Conservation (phyloP, 2,329 filamentous ascomycete genomes). For the Diplodia scrobiculata region DNA sequence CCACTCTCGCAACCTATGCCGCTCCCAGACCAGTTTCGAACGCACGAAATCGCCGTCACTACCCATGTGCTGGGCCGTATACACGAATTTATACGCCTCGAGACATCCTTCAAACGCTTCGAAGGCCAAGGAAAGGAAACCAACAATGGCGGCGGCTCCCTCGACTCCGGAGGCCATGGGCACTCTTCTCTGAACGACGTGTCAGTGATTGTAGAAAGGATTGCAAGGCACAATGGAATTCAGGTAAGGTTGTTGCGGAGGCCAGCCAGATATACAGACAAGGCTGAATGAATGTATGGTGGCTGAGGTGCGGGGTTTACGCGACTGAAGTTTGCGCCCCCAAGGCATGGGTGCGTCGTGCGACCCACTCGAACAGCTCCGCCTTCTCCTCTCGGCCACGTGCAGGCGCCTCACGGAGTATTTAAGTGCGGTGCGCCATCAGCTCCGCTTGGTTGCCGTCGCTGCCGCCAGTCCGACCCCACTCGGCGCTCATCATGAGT, state of each 20-base stretch:
- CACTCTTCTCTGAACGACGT: background rate
- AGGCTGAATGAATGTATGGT: background rate
- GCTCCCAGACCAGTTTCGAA: background rate
- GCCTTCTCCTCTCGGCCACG: background rate
- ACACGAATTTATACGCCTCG: background rate
- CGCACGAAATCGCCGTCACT: background rate
- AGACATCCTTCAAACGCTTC: background rate
- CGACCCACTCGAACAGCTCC: background rate
- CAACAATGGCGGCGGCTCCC: background rate
- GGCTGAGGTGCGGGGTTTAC: background rate
- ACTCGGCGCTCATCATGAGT: background rate
- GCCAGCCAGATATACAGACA: background rate
- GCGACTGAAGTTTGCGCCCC: background rate
- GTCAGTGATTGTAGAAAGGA: background rate
- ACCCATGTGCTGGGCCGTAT: background rate
- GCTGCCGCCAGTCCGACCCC: background rate
- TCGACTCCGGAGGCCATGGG: background rate
- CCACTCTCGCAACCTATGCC: background rate
- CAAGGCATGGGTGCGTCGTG: background rate
- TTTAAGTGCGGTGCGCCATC: background rate
- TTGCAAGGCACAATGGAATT: background rate
- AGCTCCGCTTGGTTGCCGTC: background rate
- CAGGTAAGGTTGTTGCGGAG: background rate
- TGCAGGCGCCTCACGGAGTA: background rate
- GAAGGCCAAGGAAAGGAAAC: background rate